phyloP scores from a whole-genome alignment of 2,329 filamentous ascomycete species.

The Diaporthe sp. region DNA sequence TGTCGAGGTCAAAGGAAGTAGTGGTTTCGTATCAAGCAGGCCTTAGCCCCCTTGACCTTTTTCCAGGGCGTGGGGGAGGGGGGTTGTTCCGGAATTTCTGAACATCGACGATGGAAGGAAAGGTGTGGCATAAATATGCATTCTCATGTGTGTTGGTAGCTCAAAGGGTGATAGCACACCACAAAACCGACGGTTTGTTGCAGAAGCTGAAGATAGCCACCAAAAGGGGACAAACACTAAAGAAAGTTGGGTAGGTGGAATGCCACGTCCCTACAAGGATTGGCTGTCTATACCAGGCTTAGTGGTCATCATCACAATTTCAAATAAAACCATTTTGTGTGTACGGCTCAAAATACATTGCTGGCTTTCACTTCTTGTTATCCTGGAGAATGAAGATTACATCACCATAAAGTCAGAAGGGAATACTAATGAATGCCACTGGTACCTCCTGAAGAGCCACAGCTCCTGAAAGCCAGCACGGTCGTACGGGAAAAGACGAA shows the following conservation, averaged over 20 bases:
- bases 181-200: neutral
- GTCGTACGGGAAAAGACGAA: neutral
- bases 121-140: neutral
- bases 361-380: neutral
- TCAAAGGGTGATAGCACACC: neutral
- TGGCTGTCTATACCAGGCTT: neutral
- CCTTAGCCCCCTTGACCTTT: neutral
- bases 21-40: neutral
- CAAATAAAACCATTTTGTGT: neutral
- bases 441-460: neutral
- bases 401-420: no score
- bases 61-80: no score
- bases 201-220: neutral
- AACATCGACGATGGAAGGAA: neutral
- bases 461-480: neutral
- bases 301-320: neutral
- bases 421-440: neutral
- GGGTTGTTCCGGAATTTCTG: neutral
- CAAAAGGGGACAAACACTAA: neutral
- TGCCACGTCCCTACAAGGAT: neutral
- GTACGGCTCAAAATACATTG: neutral
- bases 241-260: neutral
- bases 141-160: conserved; percentile 13
- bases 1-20: neutral
- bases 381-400: neutral